A percentile compares a stretch with the other conserved stretches of the same genome.
phyloP scores from a whole-genome alignment of 2,329 filamentous ascomycete genomes.

The Lasiodiplodia gonubiensis region DNA sequence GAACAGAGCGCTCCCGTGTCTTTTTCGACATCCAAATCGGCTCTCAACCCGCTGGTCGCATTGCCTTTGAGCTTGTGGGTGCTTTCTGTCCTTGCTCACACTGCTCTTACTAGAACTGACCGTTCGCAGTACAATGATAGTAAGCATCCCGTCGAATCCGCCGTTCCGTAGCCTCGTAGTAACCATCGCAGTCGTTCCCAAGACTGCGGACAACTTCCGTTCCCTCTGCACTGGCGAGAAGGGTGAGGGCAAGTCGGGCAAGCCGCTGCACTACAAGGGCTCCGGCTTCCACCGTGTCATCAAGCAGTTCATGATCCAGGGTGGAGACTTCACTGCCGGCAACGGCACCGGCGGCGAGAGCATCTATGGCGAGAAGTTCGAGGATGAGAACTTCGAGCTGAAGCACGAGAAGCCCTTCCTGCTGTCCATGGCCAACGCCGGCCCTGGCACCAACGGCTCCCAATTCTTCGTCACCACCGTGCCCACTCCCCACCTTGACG shows the following conservation, averaged over 20 bases:
- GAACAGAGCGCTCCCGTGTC: conserved; percentile 72
- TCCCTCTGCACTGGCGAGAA: conserved; percentile 94
- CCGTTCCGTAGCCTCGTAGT: conserved; percentile 11
- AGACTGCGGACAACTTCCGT: conserved; percentile 96
- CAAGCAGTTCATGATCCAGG: conserved; percentile 98
- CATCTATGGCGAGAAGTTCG: conserved; percentile 97
- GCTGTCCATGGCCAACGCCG: conserved; percentile 97
- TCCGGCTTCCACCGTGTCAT: conserved; percentile 95
- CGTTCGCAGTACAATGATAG: conserved; percentile 51
- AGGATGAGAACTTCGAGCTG: conserved; percentile 91
- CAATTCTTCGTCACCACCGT: conserved; percentile 99
- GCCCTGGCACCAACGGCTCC: conserved; percentile 91
- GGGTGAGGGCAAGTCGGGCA: conserved; percentile 78
- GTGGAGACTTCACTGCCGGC: conserved; percentile 93
- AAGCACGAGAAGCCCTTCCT: conserved; percentile 94
- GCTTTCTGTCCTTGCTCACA: background rate
- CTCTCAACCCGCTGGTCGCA: conserved; percentile 72
- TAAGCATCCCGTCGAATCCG: conserved; percentile 33
- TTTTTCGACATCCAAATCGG: conserved; percentile 93
- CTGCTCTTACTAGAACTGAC: conserved; percentile 4
- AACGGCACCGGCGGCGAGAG: conserved; percentile 96
- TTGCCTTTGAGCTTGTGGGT: conserved; percentile 83
- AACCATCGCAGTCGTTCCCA: conserved; percentile 71
- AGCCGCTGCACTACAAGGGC: conserved; percentile 89
- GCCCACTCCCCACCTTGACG: conserved; percentile 89